phyloP scores from a whole-genome alignment of 148 eudicot species.

The Hydrangea macrophylla region DNA sequence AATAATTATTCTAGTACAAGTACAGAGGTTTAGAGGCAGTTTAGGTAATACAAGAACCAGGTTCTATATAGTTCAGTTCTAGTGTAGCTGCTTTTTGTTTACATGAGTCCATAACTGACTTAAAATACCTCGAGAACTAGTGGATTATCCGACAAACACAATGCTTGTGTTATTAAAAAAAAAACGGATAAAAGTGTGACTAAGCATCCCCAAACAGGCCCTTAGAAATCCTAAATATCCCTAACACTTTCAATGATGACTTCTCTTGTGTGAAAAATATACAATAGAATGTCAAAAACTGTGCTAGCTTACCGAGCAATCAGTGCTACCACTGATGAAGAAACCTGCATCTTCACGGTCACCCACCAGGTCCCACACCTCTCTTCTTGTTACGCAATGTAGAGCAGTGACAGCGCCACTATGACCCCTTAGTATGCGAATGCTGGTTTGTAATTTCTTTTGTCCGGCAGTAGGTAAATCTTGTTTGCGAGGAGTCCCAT shows the following conservation, averaged over 20 bases:
- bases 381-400: slow-evolving; percentile 96
- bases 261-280: no score
- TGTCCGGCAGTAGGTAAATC: slow-evolving; percentile 62
- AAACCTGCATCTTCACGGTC: slow-evolving; percentile 99
- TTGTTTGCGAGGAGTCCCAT: slow-evolving; percentile 59
- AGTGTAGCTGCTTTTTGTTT: no score
- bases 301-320: slow-evolving; percentile 64
- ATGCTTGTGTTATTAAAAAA: no score
- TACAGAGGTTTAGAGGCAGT: background rate
- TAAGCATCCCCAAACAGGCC: no score
- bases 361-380: slow-evolving; percentile 99
- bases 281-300: background rate
- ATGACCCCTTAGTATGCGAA: slow-evolving; percentile 92
- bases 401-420: slow-evolving; percentile 89
- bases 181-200: no score
- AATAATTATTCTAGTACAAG: background rate
- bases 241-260: no score
- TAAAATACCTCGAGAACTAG: no score
- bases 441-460: slow-evolving; percentile 70
- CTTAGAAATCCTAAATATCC: no score
- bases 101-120: no score
- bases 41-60: no score
- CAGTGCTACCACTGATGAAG: slow-evolving; percentile 98
- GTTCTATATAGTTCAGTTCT: no score
- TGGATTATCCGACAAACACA: no score